Percentiles rank a stretch among this genome's conserved stretches.
phyloP scores from a whole-genome alignment of 2,329 filamentous ascomycete genomes.

The Beauveria pseudobassiana region DNA sequence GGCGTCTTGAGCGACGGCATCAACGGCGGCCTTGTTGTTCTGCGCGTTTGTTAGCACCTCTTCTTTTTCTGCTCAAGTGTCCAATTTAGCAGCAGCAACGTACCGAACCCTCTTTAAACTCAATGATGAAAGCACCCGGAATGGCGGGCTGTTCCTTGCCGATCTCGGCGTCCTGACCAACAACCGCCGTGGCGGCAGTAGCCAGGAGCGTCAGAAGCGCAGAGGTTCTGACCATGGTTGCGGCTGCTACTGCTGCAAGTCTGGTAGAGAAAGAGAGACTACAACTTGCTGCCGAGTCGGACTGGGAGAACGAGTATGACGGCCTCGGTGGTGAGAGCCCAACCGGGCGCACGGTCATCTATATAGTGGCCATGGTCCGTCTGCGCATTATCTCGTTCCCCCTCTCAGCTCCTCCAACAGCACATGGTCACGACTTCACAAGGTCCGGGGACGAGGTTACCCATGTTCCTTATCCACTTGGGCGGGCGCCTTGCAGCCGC shows the following conservation, averaged over 20 bases:
- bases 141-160: slow-evolving; percentile 20
- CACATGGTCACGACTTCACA: not conserved
- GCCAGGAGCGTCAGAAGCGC: slow-evolving; percentile 29
- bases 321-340: not conserved
- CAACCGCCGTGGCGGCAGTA: slow-evolving; percentile 22
- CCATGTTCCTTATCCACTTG: not conserved
- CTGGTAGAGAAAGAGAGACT: not conserved
- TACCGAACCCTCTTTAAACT: slow-evolving; percentile 44
- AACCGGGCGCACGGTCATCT: not conserved
- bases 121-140: slow-evolving; percentile 44
- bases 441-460: not conserved
- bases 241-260: not conserved
- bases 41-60: not conserved
- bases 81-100: slow-evolving; percentile 13
- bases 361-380: not conserved
- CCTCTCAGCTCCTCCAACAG: not conserved
- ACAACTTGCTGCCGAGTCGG: not conserved
- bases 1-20: slow-evolving; percentile 31
- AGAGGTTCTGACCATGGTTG: slow-evolving; percentile 29
- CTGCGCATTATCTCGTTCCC: not conserved
- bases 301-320: not conserved
- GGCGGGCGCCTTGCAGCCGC: slow-evolving; percentile 1
- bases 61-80: too few relatives aligned
- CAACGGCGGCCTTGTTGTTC: slow-evolving; percentile 31
- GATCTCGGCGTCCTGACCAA: not conserved